Percentiles rank a stretch among this genome's conserved stretches.
phyloP scores from a whole-genome alignment of 2,329 filamentous ascomycete species.

The Malbranchea zuffiana region DNA sequence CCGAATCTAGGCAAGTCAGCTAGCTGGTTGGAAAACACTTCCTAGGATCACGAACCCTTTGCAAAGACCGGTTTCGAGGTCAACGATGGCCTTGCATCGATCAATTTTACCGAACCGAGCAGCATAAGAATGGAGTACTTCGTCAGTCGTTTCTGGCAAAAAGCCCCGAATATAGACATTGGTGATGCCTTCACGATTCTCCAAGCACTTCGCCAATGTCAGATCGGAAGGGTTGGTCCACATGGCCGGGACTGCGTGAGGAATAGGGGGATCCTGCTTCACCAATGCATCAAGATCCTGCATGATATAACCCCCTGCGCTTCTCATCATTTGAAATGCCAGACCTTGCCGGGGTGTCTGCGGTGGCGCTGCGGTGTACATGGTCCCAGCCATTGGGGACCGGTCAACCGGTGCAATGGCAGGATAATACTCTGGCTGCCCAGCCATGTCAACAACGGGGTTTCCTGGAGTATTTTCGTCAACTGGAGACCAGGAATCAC shows the following conservation, averaged over 20 bases:
- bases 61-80: constrained; percentile 82
- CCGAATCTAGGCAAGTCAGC: constrained; percentile 69
- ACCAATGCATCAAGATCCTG: constrained; percentile 53
- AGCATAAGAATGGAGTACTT: constrained; percentile 71
- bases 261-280: constrained; percentile 69
- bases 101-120: constrained; percentile 85
- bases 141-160: constrained; percentile 88
- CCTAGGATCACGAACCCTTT: constrained; percentile 62
- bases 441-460: constrained; percentile 50
- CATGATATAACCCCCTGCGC: constrained; percentile 34
- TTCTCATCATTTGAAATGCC: constrained; percentile 38
- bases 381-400: constrained; percentile 38
- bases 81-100: constrained; percentile 97
- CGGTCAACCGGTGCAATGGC: constrained; percentile 51
- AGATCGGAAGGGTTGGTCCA: constrained; percentile 73
- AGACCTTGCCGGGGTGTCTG: constrained; percentile 47
- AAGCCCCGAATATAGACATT: constrained; percentile 98
- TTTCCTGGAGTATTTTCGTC: constrained; percentile 46
- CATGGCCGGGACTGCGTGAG: constrained; percentile 77
- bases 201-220: constrained; percentile 83
- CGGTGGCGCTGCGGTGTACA: constrained; percentile 55
- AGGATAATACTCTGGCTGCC: constrained; percentile 50
- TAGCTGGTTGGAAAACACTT: constrained; percentile 23
- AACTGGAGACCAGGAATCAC: constrained; percentile 31
- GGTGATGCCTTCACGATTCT: constrained; percentile 88